Evolutionary conservation across 495 filamentous ascomycete species (phyloP), one percentile per base, ranked within the genome.

Genomic region (Hyaloscypha hepaticicola): DNA sequence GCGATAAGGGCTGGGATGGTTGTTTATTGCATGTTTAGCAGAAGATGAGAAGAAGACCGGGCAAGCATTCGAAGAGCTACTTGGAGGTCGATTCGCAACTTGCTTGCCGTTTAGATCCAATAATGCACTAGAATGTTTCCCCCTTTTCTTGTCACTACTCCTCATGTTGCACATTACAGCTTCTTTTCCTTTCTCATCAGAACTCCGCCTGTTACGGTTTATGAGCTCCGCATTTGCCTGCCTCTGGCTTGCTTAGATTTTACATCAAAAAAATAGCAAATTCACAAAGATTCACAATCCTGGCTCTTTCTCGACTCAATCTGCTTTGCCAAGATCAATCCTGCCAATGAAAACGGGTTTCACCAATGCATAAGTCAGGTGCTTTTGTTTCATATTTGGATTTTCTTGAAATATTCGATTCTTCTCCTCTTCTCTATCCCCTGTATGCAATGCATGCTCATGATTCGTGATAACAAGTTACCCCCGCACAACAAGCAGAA

Each of bases 21-120:
- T 45, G 38, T 48, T 41, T 66, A 52, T 65, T 72, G 70, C 70
- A 69, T 69, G 66, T 69, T 72, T 72, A 63, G 66, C 62, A 59
- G 66, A 56, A 69, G 60, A 57, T 57, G 58, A 66, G 66, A 66
- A 67, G 38, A 62, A 62, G 65, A 62, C 26, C 48, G 55, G 66
- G 58, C 34, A 60, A 53, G 63, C 63, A 65, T 57, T 62, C 64
- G 64, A 67, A 60, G 55, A 63, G 58, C 45, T 45, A 64, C 65
- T 67, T 60, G 70, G 64, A 68, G 64, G 61, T 67, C 59, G 31
- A 69, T 65, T 69, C 60, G 70, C 70, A 69, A 66, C 48, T 68
- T 68, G 58, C 64, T 72, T 72, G 65, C 64, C 51, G 53, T 64
- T 69, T 71, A 69, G 64, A 69, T 60, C 67, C 66, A 45, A 45